Evolutionary conservation across 2,329 filamentous ascomycete species (phyloP).

Genomic region (Aspergillus quadrilineatus): DNA sequence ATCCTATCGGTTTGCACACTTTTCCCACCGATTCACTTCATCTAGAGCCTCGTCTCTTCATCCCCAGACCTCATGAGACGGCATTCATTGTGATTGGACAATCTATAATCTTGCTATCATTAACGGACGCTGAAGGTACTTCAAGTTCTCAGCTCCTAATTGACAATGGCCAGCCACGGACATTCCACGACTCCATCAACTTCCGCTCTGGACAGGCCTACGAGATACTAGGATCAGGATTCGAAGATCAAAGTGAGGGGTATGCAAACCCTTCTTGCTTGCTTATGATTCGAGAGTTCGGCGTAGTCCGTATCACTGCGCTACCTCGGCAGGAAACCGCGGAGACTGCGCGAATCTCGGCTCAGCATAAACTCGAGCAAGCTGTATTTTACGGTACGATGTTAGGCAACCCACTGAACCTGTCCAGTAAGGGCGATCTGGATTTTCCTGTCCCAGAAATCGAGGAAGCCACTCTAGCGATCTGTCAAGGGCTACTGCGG

Average conservation of each 20-base stretch:
- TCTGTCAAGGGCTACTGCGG: slow-evolving; percentile 78
- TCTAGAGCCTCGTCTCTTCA: slow-evolving; percentile 65
- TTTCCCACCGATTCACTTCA: slow-evolving; percentile 21
- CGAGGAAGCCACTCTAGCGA: slow-evolving; percentile 69
- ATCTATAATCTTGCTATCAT: slow-evolving; percentile 73
- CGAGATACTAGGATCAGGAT: slow-evolving; percentile 50
- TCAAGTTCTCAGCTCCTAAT: slow-evolving; percentile 74
- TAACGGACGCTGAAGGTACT: slow-evolving; percentile 65
- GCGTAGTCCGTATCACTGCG: slow-evolving; percentile 56
- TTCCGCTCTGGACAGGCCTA: slow-evolving; percentile 59
- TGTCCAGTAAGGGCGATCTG: slow-evolving; percentile 66
- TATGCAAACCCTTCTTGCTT: slow-evolving; percentile 45
- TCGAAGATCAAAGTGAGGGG: slow-evolving; percentile 47
- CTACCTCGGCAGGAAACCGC: slow-evolving; percentile 39
- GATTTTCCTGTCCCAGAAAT: slow-evolving; percentile 70
- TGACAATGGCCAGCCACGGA: slow-evolving; percentile 62
- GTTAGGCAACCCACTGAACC: slow-evolving; percentile 82
- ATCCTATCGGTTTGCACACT: slow-evolving; percentile 12
- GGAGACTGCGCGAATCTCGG: slow-evolving; percentile 60
- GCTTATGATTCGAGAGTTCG: slow-evolving; percentile 58
- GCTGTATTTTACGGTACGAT: slow-evolving; percentile 88
- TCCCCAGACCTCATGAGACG: slow-evolving; percentile 75
- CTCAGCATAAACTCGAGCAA: slow-evolving; percentile 88
- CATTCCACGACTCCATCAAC: slow-evolving; percentile 84
- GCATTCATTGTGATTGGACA: slow-evolving; percentile 79